Conservation (phyloP, 805 yeast species). For the Cyberlindnera euphorbiae region DNA sequence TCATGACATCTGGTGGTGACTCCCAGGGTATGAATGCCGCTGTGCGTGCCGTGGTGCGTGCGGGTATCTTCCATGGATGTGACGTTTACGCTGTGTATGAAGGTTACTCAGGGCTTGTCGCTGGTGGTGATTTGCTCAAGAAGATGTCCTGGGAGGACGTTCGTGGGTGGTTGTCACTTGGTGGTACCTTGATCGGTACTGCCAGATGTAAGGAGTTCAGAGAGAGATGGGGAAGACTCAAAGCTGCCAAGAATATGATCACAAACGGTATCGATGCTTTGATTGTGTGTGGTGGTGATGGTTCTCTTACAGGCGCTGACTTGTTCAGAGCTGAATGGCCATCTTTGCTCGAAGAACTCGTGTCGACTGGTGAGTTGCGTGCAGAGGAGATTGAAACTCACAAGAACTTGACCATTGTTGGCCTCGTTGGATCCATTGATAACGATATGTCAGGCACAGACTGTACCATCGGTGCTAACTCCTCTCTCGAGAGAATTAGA, state of each 20-base stretch:
- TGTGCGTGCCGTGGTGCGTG: conserved; percentile 91
- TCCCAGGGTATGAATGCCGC: conserved; percentile 98
- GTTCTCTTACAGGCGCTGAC: conserved; percentile 97
- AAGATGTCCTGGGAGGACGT: conserved; percentile 92
- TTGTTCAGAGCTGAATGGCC: conserved; percentile 95
- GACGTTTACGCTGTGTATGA: conserved; percentile 89
- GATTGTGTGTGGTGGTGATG: conserved; percentile 98
- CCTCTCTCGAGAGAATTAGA: conserved; percentile 89
- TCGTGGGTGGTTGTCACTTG: conserved; percentile 85
- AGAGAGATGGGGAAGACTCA: conserved; percentile 79
- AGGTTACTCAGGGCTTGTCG: conserved; percentile 90
- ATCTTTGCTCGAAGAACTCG: conserved; percentile 68
- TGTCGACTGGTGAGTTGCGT: conserved; percentile 50
- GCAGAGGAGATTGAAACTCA: conserved; percentile 54
- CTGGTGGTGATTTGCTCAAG: conserved; percentile 75
- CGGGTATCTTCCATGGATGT: conserved; percentile 84
- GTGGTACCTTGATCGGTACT: conserved; percentile 96
- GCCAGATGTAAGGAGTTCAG: conserved; percentile 86
- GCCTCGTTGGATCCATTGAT: conserved; percentile 94
- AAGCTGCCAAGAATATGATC: conserved; percentile 81
- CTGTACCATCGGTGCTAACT: conserved; percentile 93
- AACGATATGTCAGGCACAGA: conserved; percentile 98
- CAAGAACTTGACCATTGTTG: conserved; percentile 78
- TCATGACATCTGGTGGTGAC: conserved; percentile 98
- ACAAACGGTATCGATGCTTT: conserved; percentile 88